Base-by-base conservation (phyloP, 2,329 filamentous ascomycete species). In the Colletotrichum musicola region DNA sequence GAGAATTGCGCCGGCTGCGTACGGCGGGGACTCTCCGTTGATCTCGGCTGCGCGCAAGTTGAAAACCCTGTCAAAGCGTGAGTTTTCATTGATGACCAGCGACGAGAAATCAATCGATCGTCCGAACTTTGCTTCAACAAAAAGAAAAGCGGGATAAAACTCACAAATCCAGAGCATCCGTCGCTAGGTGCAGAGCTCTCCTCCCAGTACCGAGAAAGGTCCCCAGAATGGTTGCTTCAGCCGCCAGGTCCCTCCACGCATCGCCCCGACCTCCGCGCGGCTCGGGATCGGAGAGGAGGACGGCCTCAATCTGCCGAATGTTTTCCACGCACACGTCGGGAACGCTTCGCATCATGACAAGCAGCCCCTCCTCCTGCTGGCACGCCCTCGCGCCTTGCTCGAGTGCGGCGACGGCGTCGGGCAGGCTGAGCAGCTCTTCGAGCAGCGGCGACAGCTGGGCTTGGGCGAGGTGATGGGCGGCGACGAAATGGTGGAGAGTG, bases 1-100 rank as follows among this genome's bases (percentile, higher is more conserved):
- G 13, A 60, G 35, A 22, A 67, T 59, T 4, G 55, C 40, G 20
- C n/a, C 63, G 10, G 62, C 44, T 20, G 58, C 58, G 47, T 67
- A 71, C 1, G 69, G 69, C 7, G 69, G 66, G 4, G 69, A 69
- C 4, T 71, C 62, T 0, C 66, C 69, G 0, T 50, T 58, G 13
- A 59, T 16, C 16, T 69, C 69, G 2, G 69, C 69, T 20, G 49
- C 12, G 1, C 46, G 44, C 7, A 70, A 16, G n/a, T 46, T 27
- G 5, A 40, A 42, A 14, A 42, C 62, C 4, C 68, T 70, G 18
- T 20, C 14, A 6, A 2, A 4, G 7, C 2, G 53, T 69, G 12
- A 46, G 47, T 35, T 22, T 9, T 27, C 13, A 13, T 16, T 13
- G 16, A 3, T 4, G 6, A 9, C 25, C n/a, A 18, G 2, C 22